phyloP scores from a whole-genome alignment of 495 filamentous ascomycete species.

The Bacidia rubella region DNA sequence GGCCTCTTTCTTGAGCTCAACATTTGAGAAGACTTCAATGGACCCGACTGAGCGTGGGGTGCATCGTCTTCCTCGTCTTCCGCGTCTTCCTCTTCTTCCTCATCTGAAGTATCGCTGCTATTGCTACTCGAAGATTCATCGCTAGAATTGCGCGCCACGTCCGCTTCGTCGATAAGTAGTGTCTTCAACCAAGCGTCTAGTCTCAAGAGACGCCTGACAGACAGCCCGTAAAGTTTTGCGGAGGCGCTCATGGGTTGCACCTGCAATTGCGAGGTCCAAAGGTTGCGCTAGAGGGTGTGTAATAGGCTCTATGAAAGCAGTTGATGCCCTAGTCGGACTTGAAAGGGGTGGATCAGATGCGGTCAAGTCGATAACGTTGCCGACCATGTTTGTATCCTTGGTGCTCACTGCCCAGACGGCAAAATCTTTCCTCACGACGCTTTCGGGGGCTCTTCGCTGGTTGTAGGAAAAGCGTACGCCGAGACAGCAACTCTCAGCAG shows the following conservation, averaged over 20 bases:
- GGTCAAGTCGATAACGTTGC: background rate
- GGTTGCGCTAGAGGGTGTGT: background rate
- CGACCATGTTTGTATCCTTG: background rate
- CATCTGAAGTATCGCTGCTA: background rate
- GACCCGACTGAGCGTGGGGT: background rate
- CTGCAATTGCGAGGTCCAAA: background rate
- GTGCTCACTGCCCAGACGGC: background rate
- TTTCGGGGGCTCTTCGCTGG: too few species aligned
- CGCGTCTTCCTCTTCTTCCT: background rate
- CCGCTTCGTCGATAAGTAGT: background rate
- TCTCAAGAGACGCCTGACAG: background rate
- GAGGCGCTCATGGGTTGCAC: background rate
- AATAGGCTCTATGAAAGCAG: background rate
- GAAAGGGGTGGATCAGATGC: background rate
- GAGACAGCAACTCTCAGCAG: too few species aligned
- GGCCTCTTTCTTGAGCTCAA: constrained; percentile 3
- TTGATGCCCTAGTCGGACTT: background rate
- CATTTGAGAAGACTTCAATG: background rate
- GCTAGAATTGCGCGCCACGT: background rate
- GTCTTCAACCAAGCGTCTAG: background rate
- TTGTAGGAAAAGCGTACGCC: too few species aligned
- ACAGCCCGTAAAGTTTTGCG: background rate
- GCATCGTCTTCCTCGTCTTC: background rate
- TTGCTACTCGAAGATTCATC: background rate
- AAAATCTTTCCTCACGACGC: too few species aligned